phyloP scores from a whole-genome alignment of 225 moss, liverwort and hornwort genomes.

The Asterella californica region DNA sequence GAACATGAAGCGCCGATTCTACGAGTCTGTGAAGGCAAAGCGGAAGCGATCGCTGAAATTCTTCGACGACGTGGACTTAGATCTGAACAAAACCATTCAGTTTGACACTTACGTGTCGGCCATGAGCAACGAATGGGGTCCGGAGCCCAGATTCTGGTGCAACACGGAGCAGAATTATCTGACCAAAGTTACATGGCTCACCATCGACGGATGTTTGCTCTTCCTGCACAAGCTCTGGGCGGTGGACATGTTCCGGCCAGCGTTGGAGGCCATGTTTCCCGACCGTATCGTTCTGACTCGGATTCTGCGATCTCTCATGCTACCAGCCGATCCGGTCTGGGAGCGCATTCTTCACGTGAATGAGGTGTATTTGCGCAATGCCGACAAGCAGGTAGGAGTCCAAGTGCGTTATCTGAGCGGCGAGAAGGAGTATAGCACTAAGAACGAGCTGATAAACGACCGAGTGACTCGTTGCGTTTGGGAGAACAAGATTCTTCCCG shows the following conservation, averaged over 20 bases:
- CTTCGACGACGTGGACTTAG: slow-evolving; percentile 19
- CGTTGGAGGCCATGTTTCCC: slow-evolving; percentile 42
- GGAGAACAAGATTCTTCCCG: slow-evolving; percentile 34
- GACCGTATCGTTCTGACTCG: slow-evolving; percentile 33
- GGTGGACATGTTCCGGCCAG: slow-evolving; percentile 25
- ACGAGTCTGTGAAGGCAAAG: slow-evolving; percentile 12
- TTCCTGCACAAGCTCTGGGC: slow-evolving; percentile 38
- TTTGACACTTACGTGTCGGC: slow-evolving; percentile 14
- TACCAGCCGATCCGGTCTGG: slow-evolving; percentile 38
- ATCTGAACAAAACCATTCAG: slow-evolving; percentile 6
- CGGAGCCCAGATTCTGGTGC: slow-evolving; percentile 41
- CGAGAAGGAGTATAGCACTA: slow-evolving; percentile 10
- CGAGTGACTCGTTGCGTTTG: slow-evolving; percentile 23
- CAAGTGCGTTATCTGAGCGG: slow-evolving; percentile 26
- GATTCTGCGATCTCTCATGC: slow-evolving; percentile 31
- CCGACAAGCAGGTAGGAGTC: slow-evolving; percentile 32
- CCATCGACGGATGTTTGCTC: slow-evolving; percentile 31
- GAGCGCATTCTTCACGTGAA: slow-evolving; percentile 25
- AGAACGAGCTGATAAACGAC: slow-evolving; percentile 26
- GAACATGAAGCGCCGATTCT: slow-evolving; percentile 39
- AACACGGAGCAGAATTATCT: slow-evolving; percentile 32
- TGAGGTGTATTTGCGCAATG: slow-evolving; percentile 29
- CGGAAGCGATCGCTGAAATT: slow-evolving; percentile 9
- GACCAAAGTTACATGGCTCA: slow-evolving; percentile 22
- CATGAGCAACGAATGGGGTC: slow-evolving; percentile 24